Conservation (phyloP, 768 basidiomycete genomes). For the Coprinellus micaceus region DNA sequence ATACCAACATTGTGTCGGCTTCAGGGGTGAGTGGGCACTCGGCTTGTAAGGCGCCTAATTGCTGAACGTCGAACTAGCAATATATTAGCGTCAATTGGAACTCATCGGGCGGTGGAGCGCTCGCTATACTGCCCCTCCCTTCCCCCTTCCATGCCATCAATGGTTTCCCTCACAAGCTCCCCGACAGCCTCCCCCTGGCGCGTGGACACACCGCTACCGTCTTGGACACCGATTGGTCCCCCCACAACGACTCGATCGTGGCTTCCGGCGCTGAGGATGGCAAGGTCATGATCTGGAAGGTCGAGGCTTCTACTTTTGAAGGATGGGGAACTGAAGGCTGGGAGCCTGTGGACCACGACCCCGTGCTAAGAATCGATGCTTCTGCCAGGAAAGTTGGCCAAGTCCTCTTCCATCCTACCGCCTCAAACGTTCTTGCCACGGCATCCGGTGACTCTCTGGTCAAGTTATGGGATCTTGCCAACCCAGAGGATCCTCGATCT, state of each 20-base stretch:
- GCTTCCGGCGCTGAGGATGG: slow-evolving; percentile 95
- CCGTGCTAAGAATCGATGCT: slow-evolving; percentile 74
- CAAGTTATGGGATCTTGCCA: slow-evolving; percentile 88
- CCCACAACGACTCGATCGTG: slow-evolving; percentile 86
- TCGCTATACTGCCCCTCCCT: slow-evolving; percentile 87
- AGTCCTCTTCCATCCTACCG: slow-evolving; percentile 90
- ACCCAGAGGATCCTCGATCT: slow-evolving; percentile 58
- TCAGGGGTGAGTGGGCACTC: slow-evolving; percentile 58
- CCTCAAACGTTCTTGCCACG: slow-evolving; percentile 79
- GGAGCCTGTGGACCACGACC: slow-evolving; percentile 80
- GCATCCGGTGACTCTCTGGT: slow-evolving; percentile 81
- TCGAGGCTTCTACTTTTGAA: slow-evolving; percentile 63
- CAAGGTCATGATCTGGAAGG: slow-evolving; percentile 88
- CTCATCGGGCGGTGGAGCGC: slow-evolving; percentile 88
- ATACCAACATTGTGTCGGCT: slow-evolving; percentile 87
- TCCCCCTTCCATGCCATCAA: slow-evolving; percentile 58
- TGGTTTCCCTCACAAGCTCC: slow-evolving; percentile 72
- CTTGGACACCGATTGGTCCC: slow-evolving; percentile 96
- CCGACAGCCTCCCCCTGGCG: slow-evolving; percentile 88
- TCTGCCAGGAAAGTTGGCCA: slow-evolving; percentile 90
- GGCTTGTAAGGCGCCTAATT: slow-evolving; percentile 7
- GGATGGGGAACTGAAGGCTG: slow-evolving; percentile 84
- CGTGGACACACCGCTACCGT: slow-evolving; percentile 81
- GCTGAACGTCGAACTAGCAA: slow-evolving; percentile 37
- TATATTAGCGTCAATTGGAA: slow-evolving; percentile 96